Evolutionary conservation across 768 basidiomycete species (phyloP).

Genomic region (Clavulina sp.): DNA sequence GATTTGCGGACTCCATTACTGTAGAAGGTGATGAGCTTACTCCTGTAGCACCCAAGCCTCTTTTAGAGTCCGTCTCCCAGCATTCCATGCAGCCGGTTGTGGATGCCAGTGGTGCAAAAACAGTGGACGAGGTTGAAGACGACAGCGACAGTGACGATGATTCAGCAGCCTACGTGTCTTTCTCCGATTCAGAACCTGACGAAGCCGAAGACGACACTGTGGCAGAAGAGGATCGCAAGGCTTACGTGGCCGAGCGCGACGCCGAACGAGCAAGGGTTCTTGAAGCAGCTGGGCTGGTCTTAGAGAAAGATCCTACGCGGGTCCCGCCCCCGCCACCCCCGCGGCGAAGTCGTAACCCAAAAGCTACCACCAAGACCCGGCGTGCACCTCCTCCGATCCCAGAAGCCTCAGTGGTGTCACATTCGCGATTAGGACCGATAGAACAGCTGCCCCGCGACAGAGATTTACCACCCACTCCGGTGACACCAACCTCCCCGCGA

Average conservation of each 20-base stretch:
- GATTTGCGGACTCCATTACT: background rate
- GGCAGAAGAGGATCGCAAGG: slow-evolving; percentile 19
- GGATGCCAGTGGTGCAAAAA: background rate
- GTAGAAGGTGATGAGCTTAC: background rate
- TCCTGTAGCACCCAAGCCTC: background rate
- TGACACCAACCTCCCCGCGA: slow-evolving; percentile 4
- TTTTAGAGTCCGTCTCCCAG: background rate
- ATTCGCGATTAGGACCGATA: slow-evolving; percentile 15
- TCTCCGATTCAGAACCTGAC: slow-evolving; percentile 26
- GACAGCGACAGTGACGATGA: background rate
- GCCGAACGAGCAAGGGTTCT: slow-evolving; percentile 65
- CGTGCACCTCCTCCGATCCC: slow-evolving; percentile 18
- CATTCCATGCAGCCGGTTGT: background rate
- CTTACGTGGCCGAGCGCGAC: slow-evolving; percentile 35
- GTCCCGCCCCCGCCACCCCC: slow-evolving; percentile 20
- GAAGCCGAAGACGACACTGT: slow-evolving; percentile 14
- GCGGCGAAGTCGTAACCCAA: slow-evolving; percentile 13
- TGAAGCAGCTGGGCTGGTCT: slow-evolving; percentile 74
- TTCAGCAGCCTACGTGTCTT: slow-evolving; percentile 25
- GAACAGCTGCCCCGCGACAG: slow-evolving; percentile 20
- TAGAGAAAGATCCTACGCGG: slow-evolving; percentile 42
- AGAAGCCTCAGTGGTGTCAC: slow-evolving; percentile 11
- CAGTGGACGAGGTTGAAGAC: background rate
- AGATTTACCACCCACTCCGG: slow-evolving; percentile 35
- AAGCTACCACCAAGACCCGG: slow-evolving; percentile 6